phyloP scores from a whole-genome alignment of 1,284 basidiomycete species.

The Stygiomarasmius scandens region DNA sequence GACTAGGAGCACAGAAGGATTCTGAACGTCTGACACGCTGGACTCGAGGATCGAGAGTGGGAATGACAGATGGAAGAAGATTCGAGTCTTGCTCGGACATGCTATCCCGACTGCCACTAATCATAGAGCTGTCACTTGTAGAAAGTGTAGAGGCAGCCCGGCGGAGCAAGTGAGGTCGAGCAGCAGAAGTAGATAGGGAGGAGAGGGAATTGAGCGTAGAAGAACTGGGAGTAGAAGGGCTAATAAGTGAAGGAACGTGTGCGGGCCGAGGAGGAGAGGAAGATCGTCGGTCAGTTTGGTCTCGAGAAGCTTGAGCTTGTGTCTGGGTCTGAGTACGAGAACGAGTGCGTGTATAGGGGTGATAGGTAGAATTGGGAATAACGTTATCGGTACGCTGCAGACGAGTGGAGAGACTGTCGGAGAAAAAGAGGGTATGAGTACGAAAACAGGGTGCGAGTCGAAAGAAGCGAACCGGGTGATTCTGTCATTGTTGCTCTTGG shows the following conservation, averaged over 20 bases:
- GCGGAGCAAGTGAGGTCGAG: constrained; percentile 35
- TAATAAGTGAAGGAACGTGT: constrained; percentile 45
- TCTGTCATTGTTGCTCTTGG: constrained; percentile 54
- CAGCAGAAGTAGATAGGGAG: constrained; percentile 30
- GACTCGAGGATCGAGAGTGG: constrained; percentile 38
- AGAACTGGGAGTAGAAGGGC: constrained; percentile 66
- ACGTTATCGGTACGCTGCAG: constrained; percentile 67
- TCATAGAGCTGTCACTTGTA: constrained; percentile 27
- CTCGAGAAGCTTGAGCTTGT: constrained; percentile 15
- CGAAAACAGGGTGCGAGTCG: constrained; percentile 12
- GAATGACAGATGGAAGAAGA: constrained; percentile 26
- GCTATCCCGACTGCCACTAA: constrained; percentile 21
- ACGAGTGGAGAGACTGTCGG: constrained; percentile 61
- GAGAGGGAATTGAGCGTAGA: constrained; percentile 60
- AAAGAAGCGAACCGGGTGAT: constrained; percentile 58
- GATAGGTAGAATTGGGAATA: constrained; percentile 52
- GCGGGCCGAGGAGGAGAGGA: constrained; percentile 40
- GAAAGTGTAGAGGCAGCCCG: constrained; percentile 43
- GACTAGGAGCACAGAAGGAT: constrained; percentile 37
- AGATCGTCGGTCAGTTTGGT: constrained; percentile 28
- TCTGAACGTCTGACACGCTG: constrained; percentile 46
- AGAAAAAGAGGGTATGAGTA: constrained; percentile 6
- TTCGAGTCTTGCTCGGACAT: constrained; percentile 11
- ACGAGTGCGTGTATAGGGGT: constrained; percentile 60
- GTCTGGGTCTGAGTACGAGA: constrained; percentile 28